phyloP scores from a whole-genome alignment of 2,329 filamentous ascomycete species.

The Cladosporium sp. region DNA sequence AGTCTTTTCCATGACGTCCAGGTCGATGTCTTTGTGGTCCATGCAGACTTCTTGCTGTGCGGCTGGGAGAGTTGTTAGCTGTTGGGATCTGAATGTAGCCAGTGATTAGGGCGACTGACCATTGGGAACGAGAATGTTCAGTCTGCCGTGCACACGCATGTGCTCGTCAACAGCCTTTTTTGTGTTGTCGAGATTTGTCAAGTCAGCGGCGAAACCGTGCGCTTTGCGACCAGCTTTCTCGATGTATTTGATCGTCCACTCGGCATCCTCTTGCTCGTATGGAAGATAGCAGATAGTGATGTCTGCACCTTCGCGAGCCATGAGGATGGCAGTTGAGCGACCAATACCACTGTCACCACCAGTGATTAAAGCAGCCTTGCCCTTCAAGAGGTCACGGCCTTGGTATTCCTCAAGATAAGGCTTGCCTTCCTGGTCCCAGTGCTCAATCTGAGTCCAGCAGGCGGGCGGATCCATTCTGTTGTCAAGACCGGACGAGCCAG shows the following conservation, averaged over 20 bases:
- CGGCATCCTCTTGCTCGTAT: slow-evolving; percentile 53
- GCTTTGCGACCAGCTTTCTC: slow-evolving; percentile 49
- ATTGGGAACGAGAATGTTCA: slow-evolving; percentile 55
- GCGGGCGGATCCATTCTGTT: slow-evolving; percentile 28
- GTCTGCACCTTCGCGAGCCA: slow-evolving; percentile 56
- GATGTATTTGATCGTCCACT: slow-evolving; percentile 50
- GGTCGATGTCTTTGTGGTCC: slow-evolving; percentile 51
- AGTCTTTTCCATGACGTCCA: slow-evolving; percentile 52
- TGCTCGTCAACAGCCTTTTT: slow-evolving; percentile 50
- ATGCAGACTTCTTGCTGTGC: slow-evolving; percentile 53
- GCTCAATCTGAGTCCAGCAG: slow-evolving; percentile 32
- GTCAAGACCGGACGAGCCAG: slow-evolving; percentile 30
- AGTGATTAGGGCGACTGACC: slow-evolving; percentile 9
- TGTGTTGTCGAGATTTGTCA: slow-evolving; percentile 50
- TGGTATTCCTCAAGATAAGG: slow-evolving; percentile 31
- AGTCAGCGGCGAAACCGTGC: slow-evolving; percentile 45
- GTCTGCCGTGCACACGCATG: slow-evolving; percentile 42
- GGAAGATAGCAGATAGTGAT: slow-evolving; percentile 54
- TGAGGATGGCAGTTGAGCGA: slow-evolving; percentile 51
- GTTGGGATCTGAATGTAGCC: not conserved
- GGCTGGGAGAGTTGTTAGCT: slow-evolving; percentile 30
- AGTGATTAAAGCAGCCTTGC: slow-evolving; percentile 27
- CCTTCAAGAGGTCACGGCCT: slow-evolving; percentile 29
- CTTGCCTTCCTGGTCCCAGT: slow-evolving; percentile 28
- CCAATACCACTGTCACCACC: slow-evolving; percentile 41